Evolutionary conservation across 73 alveolate species (phyloP).

Genomic region (Effrenium voratum): DNA sequence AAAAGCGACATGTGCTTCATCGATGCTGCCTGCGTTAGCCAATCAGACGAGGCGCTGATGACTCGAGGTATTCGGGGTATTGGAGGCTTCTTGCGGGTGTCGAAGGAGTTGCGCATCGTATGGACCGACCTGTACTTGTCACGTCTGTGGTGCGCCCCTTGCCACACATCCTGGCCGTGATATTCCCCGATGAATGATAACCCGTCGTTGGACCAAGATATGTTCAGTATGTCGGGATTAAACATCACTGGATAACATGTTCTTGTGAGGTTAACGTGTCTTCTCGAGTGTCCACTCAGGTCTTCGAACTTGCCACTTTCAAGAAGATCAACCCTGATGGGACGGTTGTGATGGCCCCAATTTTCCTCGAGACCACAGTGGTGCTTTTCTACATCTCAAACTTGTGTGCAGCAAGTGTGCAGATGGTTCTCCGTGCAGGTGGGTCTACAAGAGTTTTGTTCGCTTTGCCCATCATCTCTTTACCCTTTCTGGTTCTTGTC

Average conservation of each 20-base stretch:
- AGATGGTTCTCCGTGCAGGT: not conserved
- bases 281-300: not conserved
- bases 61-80: not conserved
- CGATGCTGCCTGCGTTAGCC: constrained; percentile 4
- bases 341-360: constrained; percentile 11
- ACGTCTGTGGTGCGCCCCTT: constrained; percentile 27
- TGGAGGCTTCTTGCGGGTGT: not conserved
- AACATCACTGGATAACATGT: not conserved
- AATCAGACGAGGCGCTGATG: not conserved
- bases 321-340: constrained; percentile 23
- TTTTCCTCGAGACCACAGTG: constrained; percentile 16
- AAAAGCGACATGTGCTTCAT: not conserved
- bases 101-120: not conserved
- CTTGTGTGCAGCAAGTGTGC: not conserved
- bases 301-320: constrained; percentile 25
- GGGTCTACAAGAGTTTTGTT: not conserved
- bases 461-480: not conserved
- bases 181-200: not conserved
- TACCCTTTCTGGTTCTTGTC: not conserved
- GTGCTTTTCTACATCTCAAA: not conserved
- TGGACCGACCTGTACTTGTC: not conserved
- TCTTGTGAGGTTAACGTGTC: not conserved
- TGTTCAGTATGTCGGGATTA: not conserved
- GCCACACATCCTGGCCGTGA: not conserved
- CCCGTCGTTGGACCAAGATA: not conserved